Percentiles rank a stretch among this genome's conserved stretches.
phyloP scores from a whole-genome alignment of 176 grass and related monocot genomes.

The Hyparrhenia diplandra region DNA sequence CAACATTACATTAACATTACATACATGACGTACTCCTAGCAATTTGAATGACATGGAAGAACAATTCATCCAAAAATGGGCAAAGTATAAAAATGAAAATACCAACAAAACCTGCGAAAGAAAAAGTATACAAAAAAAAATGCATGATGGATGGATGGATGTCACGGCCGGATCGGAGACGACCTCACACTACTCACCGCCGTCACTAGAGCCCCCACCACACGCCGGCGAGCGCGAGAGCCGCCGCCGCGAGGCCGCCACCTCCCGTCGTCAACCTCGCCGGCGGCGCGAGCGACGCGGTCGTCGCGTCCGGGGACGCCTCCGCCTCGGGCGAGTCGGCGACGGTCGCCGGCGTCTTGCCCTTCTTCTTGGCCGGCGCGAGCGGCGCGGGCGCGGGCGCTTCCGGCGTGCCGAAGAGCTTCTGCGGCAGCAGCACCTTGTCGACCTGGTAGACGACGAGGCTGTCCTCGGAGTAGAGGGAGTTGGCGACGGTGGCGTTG shows the following conservation, averaged over 20 bases:
- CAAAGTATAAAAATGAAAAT: not conserved
- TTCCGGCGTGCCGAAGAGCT: constrained; percentile 44
- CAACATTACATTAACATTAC: not conserved
- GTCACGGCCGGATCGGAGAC: not conserved
- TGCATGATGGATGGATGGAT: not conserved
- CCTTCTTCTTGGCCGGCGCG: constrained; percentile 43
- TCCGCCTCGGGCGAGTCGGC: constrained; percentile 50
- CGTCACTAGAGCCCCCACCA: constrained; percentile 46
- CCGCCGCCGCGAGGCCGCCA: constrained; percentile 30
- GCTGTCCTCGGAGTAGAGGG: constrained; percentile 51
- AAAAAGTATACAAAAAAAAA: constrained; percentile 23
- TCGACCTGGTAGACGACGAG: constrained; percentile 72
- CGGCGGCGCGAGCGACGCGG: constrained; percentile 18
- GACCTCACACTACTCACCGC: not conserved
- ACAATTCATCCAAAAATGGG: constrained; percentile 14
- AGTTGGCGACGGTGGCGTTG: constrained; percentile 63
- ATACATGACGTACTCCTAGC: constrained; percentile 28
- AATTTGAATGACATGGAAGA: constrained; percentile 8
- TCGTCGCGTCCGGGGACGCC: constrained; percentile 31
- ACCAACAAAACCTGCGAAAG: not conserved
- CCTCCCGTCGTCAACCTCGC: not conserved
- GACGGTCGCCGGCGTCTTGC: constrained; percentile 44
- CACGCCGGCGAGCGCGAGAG: constrained; percentile 31
- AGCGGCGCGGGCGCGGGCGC: constrained; percentile 53
- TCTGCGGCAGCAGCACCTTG: constrained; percentile 69